Percentiles rank a stretch among this genome's conserved stretches.
Evolutionary conservation across 495 filamentous ascomycete genomes (phyloP).

Genomic region (Xeromyces bisporus): DNA sequence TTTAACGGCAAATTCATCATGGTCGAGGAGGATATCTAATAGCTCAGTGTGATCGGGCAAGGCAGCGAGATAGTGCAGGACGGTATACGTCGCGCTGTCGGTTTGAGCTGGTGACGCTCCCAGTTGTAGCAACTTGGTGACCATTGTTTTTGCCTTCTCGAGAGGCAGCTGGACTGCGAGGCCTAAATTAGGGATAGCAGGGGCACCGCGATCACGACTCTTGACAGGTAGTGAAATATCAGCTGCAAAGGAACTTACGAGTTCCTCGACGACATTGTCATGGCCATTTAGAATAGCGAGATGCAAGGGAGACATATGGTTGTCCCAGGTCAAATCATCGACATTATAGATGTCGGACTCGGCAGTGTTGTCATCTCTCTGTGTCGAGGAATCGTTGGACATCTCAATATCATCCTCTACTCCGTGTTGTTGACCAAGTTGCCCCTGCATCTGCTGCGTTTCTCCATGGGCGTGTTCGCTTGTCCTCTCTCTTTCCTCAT

Average conservation of each 20-base stretch:
- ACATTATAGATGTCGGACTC: slow-evolving; percentile 67
- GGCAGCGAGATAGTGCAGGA: slow-evolving; percentile 39
- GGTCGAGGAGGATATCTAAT: slow-evolving; percentile 38
- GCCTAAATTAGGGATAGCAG: slow-evolving; percentile 49
- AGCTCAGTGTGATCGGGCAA: slow-evolving; percentile 26
- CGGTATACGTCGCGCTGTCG: slow-evolving; percentile 39
- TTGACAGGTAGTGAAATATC: slow-evolving; percentile 59
- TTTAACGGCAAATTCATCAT: slow-evolving; percentile 42
- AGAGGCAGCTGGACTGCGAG: slow-evolving; percentile 37
- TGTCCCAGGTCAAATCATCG: slow-evolving; percentile 62
- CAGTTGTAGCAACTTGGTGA: slow-evolving; percentile 42
- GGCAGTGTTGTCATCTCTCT: slow-evolving; percentile 37
- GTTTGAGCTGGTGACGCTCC: slow-evolving; percentile 60
- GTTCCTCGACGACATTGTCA: slow-evolving; percentile 42
- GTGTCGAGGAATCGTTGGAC: slow-evolving; percentile 13
- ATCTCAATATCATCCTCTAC: slow-evolving; percentile 39
- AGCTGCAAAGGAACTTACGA: slow-evolving; percentile 58
- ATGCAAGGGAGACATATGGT: slow-evolving; percentile 50
- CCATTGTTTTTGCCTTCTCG: slow-evolving; percentile 43
- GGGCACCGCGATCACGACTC: slow-evolving; percentile 27
- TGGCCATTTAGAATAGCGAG: slow-evolving; percentile 60
- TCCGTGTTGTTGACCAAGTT: slow-evolving; percentile 40
- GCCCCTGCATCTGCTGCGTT: slow-evolving; percentile 27
- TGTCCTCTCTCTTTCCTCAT: slow-evolving; percentile 48
- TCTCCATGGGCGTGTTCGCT: slow-evolving; percentile 28